Evolutionary conservation across 345 rosid species (phyloP).

Genomic region (Nasturtium officinale): DNA sequence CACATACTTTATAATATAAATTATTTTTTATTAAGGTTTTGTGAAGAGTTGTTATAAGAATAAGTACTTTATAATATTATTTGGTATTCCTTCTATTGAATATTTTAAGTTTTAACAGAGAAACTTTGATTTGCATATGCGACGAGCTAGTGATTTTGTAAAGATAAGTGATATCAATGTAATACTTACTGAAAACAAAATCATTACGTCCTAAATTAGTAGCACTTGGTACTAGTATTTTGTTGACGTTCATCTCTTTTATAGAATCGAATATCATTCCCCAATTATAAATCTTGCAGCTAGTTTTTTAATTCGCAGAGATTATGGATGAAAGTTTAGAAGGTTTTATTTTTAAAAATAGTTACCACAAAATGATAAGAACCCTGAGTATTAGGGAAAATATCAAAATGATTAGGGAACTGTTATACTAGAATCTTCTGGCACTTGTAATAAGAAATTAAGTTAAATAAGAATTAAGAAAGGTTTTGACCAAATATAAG

Average conservation of each 20-base stretch:
- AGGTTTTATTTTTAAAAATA: not conserved
- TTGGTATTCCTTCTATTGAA: not conserved
- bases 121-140: not conserved
- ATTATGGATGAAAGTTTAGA: not conserved
- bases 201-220: not conserved
- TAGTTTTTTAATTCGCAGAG: not conserved
- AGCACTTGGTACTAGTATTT: not conserved
- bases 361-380: not conserved
- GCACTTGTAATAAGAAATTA: not conserved
- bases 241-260: not conserved
- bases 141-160: not conserved
- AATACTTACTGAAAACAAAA: not conserved
- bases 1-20: no score
- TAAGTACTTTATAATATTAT: not conserved
- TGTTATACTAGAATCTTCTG: conserved; percentile 20
- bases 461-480: not conserved
- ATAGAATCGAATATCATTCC: not conserved
- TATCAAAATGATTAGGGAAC: not conserved
- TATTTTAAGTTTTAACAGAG: not conserved
- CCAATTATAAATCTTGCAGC: not conserved
- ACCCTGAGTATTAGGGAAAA: not conserved
- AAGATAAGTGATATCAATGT: not conserved
- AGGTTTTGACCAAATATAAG: not conserved
- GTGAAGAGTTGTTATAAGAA: not conserved
- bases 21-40: not conserved